Evolutionary conservation across 345 rosid genomes (phyloP).

Genomic region (Corchorus capsularis): DNA sequence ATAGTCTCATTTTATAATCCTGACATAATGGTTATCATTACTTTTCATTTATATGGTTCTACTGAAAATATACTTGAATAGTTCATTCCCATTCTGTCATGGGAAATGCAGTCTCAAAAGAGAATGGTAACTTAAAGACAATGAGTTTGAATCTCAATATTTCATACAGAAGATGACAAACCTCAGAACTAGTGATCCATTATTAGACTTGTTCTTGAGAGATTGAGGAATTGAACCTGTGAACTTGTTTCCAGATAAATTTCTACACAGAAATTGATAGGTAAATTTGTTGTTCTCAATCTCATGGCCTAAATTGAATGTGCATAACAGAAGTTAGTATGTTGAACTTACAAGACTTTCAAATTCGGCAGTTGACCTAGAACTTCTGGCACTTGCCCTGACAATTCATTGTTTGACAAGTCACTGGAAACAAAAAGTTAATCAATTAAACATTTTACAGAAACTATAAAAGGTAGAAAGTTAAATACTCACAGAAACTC

Average conservation of each 20-base stretch:
- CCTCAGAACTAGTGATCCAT: constrained; percentile 26
- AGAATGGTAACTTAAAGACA: neutral
- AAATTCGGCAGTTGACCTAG: constrained; percentile 28
- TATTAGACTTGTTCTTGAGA: constrained; percentile 21
- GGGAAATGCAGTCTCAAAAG: neutral
- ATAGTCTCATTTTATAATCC: neutral
- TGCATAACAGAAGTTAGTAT: neutral
- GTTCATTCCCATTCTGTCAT: no score
- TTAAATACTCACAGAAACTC: constrained; percentile 29
- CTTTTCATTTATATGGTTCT: no score
- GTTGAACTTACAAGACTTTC: constrained; percentile 33
- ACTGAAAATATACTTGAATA: no score
- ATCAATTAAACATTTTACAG: neutral
- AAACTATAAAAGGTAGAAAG: neutral
- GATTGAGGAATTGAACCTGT: constrained; percentile 25
- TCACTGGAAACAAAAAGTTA: constrained; percentile 21
- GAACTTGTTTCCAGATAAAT: constrained; percentile 27
- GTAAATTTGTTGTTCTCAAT: no score
- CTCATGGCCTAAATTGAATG: no score
- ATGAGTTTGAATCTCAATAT: neutral
- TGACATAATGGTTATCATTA: neutral
- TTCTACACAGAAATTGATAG: constrained; percentile 13
- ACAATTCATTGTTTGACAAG: constrained; percentile 37
- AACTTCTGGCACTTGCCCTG: constrained; percentile 33
- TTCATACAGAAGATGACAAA: neutral